Base-by-base conservation (phyloP, 768 basidiomycete genomes). In the Rhizopogon salebrosus region DNA sequence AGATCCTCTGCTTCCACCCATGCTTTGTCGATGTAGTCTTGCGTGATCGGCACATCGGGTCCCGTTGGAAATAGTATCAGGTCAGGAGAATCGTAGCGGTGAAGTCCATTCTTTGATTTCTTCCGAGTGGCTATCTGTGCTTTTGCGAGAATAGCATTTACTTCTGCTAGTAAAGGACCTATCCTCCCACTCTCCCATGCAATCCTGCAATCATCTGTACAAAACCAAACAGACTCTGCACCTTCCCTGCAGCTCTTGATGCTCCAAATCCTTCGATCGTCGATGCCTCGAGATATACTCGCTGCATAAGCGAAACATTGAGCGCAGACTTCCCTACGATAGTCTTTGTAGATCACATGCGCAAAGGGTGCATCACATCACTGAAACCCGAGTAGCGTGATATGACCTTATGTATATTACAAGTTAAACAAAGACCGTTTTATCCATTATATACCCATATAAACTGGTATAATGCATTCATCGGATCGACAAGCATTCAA, bases 311-410 rank as follows among this genome's bases (percentile, higher is more conserved):
- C 73, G 61, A 83, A 86, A 65, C 85, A 87, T 61, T 78, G 70
- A 9, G 75, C 79, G 58, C 85, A 87, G 42, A 85, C 82, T 62
- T 85, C 84, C 62, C 80, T 83, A 37, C 82, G 75, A 57, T 84
- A 87, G 55, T 78, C 77, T 60, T 76, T 80, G 64, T 79, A 79
- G 48, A 87, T 72, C 31, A 83, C 81, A 46, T 73, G 74, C 0
- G 78, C 74, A 60, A 81, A 85, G 1, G 85, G 85, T 5, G 66
- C 65, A 43, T 70, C 54, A 52, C 76, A n/a, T n/a, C n/a, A n/a
- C n/a, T n/a, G n/a, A n/a, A n/a, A n/a, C n/a, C n/a, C n/a, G n/a
- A n/a, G n/a, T n/a, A n/a, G n/a, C n/a, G n/a, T n/a, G n/a, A n/a
- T n/a, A n/a, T n/a, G n/a, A n/a, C n/a, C n/a, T n/a, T n/a, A n/a